Evolutionary conservation across 768 basidiomycete genomes (phyloP).

Genomic region (Pisolithus microcarpus): DNA sequence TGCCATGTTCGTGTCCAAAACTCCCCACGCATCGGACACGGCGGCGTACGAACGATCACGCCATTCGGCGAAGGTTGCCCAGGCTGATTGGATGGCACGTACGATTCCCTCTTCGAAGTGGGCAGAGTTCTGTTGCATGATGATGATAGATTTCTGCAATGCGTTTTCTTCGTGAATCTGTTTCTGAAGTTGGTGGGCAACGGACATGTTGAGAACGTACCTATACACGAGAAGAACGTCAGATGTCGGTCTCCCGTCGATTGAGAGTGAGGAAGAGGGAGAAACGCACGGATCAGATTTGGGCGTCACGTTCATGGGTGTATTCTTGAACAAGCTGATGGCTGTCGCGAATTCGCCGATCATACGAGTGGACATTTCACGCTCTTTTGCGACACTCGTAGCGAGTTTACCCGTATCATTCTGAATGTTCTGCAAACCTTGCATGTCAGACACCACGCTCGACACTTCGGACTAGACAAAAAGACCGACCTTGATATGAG

Average conservation of each 20-base stretch:
- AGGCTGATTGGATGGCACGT: conserved; percentile 89
- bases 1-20: conserved; percentile 67
- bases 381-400: conserved; percentile 85
- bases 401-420: conserved; percentile 94
- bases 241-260: conserved; percentile 9
- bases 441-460: not conserved
- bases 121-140: conserved; percentile 96
- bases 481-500: conserved; percentile 78
- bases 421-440: conserved; percentile 67
- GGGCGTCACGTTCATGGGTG: conserved; percentile 75
- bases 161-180: conserved; percentile 98
- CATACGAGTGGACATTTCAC: conserved; percentile 76
- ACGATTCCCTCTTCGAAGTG: conserved; percentile 97
- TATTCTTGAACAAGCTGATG: conserved; percentile 92
- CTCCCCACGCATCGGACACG: conserved; percentile 59
- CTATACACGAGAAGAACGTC: conserved; percentile 23
- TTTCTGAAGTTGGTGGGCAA: conserved; percentile 74
- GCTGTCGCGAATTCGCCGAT: conserved; percentile 82
- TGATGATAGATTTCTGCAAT: conserved; percentile 93
- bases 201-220: conserved; percentile 63
- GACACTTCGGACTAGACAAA: not conserved
- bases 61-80: conserved; percentile 97
- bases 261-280: conserved; percentile 1
- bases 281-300: conserved; percentile 74
- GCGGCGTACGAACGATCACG: conserved; percentile 52